Percentiles rank a stretch among this genome's conserved stretches.
phyloP scores from a whole-genome alignment of 371 early-diverging fungal species.

The Cokeromyces recurvatus region DNA sequence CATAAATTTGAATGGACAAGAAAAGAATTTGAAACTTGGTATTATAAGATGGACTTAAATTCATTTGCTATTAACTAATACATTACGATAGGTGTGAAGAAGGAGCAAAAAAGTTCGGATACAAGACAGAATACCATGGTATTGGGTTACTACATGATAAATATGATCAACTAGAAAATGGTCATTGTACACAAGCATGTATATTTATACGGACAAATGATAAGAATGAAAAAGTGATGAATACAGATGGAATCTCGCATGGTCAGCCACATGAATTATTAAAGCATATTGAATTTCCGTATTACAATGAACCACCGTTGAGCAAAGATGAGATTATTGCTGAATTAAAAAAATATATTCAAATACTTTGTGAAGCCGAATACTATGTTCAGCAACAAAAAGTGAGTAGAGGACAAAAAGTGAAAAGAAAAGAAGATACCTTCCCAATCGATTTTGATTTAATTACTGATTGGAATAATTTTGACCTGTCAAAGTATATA shows the following conservation, averaged over 20 bases:
- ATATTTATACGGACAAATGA: constrained; percentile 37
- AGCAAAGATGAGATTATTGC: constrained; percentile 9
- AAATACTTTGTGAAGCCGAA: constrained; percentile 19
- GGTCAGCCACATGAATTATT: constrained; percentile 21
- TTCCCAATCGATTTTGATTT: too few species aligned
- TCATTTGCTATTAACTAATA: too few species aligned
- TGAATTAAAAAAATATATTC: constrained; percentile 19
- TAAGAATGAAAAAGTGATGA: too few species aligned
- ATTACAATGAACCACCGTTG: constrained; percentile 17
- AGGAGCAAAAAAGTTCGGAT: constrained; percentile 59
- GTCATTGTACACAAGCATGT: constrained; percentile 81
- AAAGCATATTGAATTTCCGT: constrained; percentile 36
- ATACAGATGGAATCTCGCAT: not conserved
- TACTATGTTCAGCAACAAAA: too few species aligned
- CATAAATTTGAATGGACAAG: constrained; percentile 95
- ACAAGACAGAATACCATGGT: constrained; percentile 61
- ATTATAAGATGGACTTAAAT: not conserved
- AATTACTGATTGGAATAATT: constrained; percentile 6
- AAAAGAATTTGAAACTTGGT: constrained; percentile 77
- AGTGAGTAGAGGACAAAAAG: too few species aligned
- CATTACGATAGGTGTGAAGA: constrained; percentile 33
- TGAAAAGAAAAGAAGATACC: too few species aligned
- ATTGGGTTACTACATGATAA: constrained; percentile 57
- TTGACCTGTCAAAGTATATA: not conserved
- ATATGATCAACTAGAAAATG: constrained; percentile 33